Evolutionary conservation across 2,329 filamentous ascomycete genomes (phyloP).

Genomic region (Talaromyces albobiverticillius): DNA sequence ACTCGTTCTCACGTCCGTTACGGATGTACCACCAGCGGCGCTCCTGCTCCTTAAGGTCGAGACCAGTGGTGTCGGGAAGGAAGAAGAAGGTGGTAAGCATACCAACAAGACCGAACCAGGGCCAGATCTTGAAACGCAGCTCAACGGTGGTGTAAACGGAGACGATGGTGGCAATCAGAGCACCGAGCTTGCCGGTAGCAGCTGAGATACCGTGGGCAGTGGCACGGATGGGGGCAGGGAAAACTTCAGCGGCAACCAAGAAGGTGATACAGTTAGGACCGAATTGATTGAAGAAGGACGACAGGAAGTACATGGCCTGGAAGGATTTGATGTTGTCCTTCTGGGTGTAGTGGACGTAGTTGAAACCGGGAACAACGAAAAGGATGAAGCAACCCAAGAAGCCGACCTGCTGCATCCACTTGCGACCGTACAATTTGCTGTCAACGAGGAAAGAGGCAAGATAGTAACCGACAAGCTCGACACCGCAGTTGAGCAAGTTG

Average conservation of each 20-base stretch:
- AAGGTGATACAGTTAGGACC: conserved; percentile 96
- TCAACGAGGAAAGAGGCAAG: conserved; percentile 84
- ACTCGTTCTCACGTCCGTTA: conserved; percentile 71
- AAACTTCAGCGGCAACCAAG: conserved; percentile 94
- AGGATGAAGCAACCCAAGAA: conserved; percentile 92
- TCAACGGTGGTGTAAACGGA: conserved; percentile 92
- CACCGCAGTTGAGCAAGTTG: conserved; percentile 87
- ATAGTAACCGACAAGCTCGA: conserved; percentile 87
- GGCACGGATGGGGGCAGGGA: conserved; percentile 87
- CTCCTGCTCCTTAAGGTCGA: conserved; percentile 96
- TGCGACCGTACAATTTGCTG: conserved; percentile 94
- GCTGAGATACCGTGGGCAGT: conserved; percentile 95
- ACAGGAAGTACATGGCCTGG: conserved; percentile 97
- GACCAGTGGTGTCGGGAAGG: conserved; percentile 93
- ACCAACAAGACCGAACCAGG: conserved; percentile 90
- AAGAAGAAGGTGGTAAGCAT: conserved; percentile 80
- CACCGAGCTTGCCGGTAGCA: conserved; percentile 83
- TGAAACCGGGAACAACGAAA: conserved; percentile 87
- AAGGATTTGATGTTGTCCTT: conserved; percentile 74
- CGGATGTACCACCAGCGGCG: conserved; percentile 88
- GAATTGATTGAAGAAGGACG: conserved; percentile 98
- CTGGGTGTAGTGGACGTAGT: conserved; percentile 77
- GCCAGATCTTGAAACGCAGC: conserved; percentile 86
- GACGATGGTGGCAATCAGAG: conserved; percentile 78
- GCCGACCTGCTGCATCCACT: conserved; percentile 92